phyloP scores from a whole-genome alignment of 1,284 basidiomycete genomes.

The Leccinum solheimii region DNA sequence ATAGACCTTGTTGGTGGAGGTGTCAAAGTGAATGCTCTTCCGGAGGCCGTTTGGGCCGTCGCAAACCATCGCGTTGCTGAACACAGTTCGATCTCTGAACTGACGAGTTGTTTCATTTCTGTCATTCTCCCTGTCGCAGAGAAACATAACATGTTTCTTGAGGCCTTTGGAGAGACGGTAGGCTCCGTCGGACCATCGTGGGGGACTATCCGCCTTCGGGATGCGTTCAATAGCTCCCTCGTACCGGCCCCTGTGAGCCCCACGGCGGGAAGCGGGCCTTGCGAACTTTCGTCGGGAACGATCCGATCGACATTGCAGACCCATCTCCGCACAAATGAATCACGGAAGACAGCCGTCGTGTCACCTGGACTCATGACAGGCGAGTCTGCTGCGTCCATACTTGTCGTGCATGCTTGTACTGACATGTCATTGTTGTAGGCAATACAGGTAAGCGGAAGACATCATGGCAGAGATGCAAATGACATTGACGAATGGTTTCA shows the following conservation, averaged over 20 bases:
- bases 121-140: constrained; percentile 39
- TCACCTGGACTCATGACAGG: constrained; percentile 31
- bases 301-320: constrained; percentile 41
- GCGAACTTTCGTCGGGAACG: constrained; percentile 48
- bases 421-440: constrained; percentile 23
- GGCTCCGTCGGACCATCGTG: constrained; percentile 21
- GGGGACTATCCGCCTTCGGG: constrained; percentile 30
- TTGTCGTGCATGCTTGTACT: not conserved
- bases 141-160: constrained; percentile 42
- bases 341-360: no score
- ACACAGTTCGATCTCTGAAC: constrained; percentile 36
- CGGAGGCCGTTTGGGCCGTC: constrained; percentile 40
- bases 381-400: constrained; percentile 9
- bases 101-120: constrained; percentile 35
- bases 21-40: constrained; percentile 48
- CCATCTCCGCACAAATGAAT: constrained; percentile 29
- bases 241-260: constrained; percentile 57
- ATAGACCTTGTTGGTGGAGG: constrained; percentile 46
- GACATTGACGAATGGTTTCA: constrained; percentile 22
- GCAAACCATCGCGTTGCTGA: constrained; percentile 46
- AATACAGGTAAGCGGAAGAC: constrained; percentile 35
- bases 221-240: constrained; percentile 43
- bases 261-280: constrained; percentile 41
- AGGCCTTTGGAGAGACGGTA: constrained; percentile 41
- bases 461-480: constrained; percentile 21